A percentile compares a stretch with the other conserved stretches of the same genome.
phyloP scores from a whole-genome alignment of 352 stramenopile species.

The Globisporangium nagaii region DNA sequence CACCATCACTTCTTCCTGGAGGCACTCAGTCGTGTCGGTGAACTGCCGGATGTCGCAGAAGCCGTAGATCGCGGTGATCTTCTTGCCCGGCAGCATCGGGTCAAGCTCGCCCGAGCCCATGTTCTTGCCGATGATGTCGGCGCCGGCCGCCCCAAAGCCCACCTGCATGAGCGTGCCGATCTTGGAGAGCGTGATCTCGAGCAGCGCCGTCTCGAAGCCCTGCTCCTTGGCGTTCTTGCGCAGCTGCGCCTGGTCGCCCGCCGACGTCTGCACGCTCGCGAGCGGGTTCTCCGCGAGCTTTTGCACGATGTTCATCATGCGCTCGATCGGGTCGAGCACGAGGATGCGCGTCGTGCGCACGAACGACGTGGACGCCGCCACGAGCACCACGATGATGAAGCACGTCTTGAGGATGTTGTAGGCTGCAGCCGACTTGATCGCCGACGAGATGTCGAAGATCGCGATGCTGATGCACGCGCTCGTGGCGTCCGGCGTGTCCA shows the following conservation, averaged over 20 bases:
- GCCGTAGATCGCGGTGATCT: constrained; percentile 92
- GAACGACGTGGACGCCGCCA: constrained; percentile 75
- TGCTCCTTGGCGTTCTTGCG: constrained; percentile 76
- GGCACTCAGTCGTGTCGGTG: constrained; percentile 86
- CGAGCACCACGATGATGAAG: constrained; percentile 84
- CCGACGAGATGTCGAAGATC: constrained; percentile 79
- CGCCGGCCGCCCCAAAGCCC: constrained; percentile 72
- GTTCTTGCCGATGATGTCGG: constrained; percentile 85
- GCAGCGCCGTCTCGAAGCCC: constrained; percentile 68
- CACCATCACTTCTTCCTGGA: constrained; percentile 91
- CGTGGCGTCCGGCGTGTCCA: constrained; percentile 38
- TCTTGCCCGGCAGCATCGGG: constrained; percentile 86
- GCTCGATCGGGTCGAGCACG: constrained; percentile 87
- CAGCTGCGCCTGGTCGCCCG: constrained; percentile 56
- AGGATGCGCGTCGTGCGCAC: constrained; percentile 78
- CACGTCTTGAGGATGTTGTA: constrained; percentile 87
- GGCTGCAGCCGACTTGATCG: constrained; percentile 36
- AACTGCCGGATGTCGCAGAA: constrained; percentile 95
- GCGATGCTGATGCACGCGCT: constrained; percentile 68
- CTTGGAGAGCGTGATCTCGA: constrained; percentile 80
- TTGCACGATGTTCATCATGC: constrained; percentile 89
- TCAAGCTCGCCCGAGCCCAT: constrained; percentile 85
- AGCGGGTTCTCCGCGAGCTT: constrained; percentile 86
- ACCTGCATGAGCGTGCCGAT: constrained; percentile 85
- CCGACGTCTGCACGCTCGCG: constrained; percentile 70